Base-by-base conservation (phyloP, 768 basidiomycete species). In the Suillus subalutaceus region DNA sequence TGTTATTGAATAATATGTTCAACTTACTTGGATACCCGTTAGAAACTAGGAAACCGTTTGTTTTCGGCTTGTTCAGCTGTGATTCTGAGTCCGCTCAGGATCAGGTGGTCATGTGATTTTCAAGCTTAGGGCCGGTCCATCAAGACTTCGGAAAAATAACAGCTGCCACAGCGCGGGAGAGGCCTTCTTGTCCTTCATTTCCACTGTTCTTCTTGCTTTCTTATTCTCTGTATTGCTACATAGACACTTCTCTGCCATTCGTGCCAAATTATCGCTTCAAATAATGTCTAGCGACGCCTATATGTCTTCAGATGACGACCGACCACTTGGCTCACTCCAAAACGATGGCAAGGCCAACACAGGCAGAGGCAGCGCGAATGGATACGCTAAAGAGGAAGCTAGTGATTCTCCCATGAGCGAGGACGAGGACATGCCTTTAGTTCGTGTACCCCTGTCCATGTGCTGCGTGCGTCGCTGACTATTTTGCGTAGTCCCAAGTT, bases 401-500 rank as follows among this genome's bases (percentile, higher is more conserved):
- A 78, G 74, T 16, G 78, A 79, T 72, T 80, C 79, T 61, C 80
- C 83, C 32, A 85, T 89, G 84, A 90, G 89, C 68, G 90, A 91
- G 66, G 90, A 87, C 62, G 88, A 89, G 56, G 89, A 92, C 71
- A 77, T 87, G 77, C 91, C 91, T 55, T 80, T 92, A 75, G 92
- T 93, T 76, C 70, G 86, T 81, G 68, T 65, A 35, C 65, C 20
- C 53, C 59, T 46, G 30, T 35, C 32, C 26, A 32, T 37, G 23
- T 57, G 16, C 44, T 68, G 71, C 41, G 8, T 60, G 3, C 41
- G 32, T 70, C 71, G 73, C 68, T 63, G 73, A 73, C 69, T 76
- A 32, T 60, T 69, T 81, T 63, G 40, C 53, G 48, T 63, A 83
- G 88, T 89, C 86, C 12, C 88, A 92, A 80, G 76, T 83, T 46